Conservation (phyloP, 2,329 filamentous ascomycete species). For the Periconia macrospinosa region DNA sequence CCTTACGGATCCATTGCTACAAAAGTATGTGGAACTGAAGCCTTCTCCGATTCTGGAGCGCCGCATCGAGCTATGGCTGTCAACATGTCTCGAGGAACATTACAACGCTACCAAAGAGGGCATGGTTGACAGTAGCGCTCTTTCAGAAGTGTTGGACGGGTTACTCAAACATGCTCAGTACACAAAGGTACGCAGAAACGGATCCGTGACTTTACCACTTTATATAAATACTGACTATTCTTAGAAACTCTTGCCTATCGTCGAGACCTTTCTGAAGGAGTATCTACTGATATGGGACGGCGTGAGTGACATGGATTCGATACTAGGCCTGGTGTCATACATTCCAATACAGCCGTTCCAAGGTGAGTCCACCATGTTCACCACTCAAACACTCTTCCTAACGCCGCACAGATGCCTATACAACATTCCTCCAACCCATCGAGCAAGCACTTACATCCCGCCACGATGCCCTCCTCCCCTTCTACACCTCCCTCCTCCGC, state of each 20-base stretch:
- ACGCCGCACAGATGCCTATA: slow-evolving; percentile 34
- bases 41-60: slow-evolving; percentile 28
- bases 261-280: slow-evolving; percentile 33
- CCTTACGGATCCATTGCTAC: slow-evolving; percentile 73
- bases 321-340: slow-evolving; percentile 57
- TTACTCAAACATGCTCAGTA: slow-evolving; percentile 36
- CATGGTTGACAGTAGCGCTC: slow-evolving; percentile 16
- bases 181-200: slow-evolving; percentile 32
- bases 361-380: slow-evolving; percentile 49
- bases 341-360: slow-evolving; percentile 55
- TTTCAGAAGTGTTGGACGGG: slow-evolving; percentile 36
- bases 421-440: slow-evolving; percentile 40
- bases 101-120: slow-evolving; percentile 22
- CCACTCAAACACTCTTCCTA: slow-evolving; percentile 2
- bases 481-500: slow-evolving; percentile 69
- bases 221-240: slow-evolving; percentile 8
- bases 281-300: slow-evolving; percentile 45
- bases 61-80: slow-evolving; percentile 44
- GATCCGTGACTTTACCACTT: not conserved
- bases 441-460: slow-evolving; percentile 47
- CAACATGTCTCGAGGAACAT: slow-evolving; percentile 41
- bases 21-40: slow-evolving; percentile 69
- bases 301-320: slow-evolving; percentile 25
- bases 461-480: slow-evolving; percentile 62
- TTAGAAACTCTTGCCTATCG: slow-evolving; percentile 35